Evolutionary conservation across 1,139 yeast genomes (phyloP).

Genomic region (Chernovozyma aurita): DNA sequence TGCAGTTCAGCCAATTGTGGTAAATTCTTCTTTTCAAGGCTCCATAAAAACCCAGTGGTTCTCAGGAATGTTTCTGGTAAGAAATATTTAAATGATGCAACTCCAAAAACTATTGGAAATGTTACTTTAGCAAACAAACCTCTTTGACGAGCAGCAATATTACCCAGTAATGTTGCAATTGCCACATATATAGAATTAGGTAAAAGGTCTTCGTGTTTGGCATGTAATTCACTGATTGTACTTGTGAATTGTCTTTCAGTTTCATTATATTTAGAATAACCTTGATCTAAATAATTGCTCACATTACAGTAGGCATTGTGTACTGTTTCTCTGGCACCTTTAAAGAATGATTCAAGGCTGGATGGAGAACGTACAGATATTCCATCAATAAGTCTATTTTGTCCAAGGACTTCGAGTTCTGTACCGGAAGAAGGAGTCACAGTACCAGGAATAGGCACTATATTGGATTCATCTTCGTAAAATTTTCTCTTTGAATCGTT

Average conservation of each 20-base stretch:
- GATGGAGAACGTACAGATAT: constrained; percentile 53
- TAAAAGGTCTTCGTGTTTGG: constrained; percentile 65
- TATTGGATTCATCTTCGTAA: constrained; percentile 55
- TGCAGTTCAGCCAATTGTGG: constrained; percentile 72
- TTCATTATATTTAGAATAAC: constrained; percentile 48
- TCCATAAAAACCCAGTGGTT: constrained; percentile 59
- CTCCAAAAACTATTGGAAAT: constrained; percentile 65
- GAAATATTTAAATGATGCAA: constrained; percentile 65
- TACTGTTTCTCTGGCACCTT: constrained; percentile 37
- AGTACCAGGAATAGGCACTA: constrained; percentile 52
- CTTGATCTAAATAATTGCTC: constrained; percentile 23
- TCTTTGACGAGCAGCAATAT: constrained; percentile 72
- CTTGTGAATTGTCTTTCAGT: constrained; percentile 65
- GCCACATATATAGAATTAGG: constrained; percentile 72
- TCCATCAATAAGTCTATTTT: constrained; percentile 50
- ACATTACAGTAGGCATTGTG: constrained; percentile 13
- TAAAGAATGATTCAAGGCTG: constrained; percentile 45
- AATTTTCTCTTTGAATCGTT: constrained; percentile 44
- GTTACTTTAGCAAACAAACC: constrained; percentile 52
- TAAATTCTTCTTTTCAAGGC: constrained; percentile 56
- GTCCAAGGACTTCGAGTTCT: constrained; percentile 37
- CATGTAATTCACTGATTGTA: constrained; percentile 67
- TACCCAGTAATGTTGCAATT: constrained; percentile 77
- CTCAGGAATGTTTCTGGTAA: constrained; percentile 76
- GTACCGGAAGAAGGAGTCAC: constrained; percentile 48